Base-by-base conservation (phyloP, 768 basidiomycete genomes). In the Cyclocybe aegerita region DNA sequence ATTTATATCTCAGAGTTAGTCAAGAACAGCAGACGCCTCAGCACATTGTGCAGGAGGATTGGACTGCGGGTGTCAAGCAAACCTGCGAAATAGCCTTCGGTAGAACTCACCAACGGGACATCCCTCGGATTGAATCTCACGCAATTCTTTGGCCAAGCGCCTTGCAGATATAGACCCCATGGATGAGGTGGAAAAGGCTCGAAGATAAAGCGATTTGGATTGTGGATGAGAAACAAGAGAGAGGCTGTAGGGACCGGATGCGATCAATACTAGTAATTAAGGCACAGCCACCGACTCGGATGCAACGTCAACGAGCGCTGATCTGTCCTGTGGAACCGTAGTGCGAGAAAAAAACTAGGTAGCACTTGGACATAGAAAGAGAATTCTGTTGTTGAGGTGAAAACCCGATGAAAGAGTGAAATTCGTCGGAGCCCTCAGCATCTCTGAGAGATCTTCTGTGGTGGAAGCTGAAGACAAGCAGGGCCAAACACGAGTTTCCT, bases 141-240 rank as follows among this genome's bases (percentile, higher is more conserved):
- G 69, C 37, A 90, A 76, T 65, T 91, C 88, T 67, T 89, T 91
- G 52, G 77, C 74, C 41, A 91, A 72, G 57, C 88, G 77, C 59
- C 83, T 70, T 33, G 80, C 64, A 50, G 83, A 81, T 50, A 87
- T 86, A 29, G 81, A 79, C 43, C 81, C 66, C 85, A 87, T 87
- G 48, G 33, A 14, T 31, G 39, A 7, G 29, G 29, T n/a, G n/a
- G 46, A 29, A 23, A 48, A 29, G 10, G 50, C 48, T 32, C 36
- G 33, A 16, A 14, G 4, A 39, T 30, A 29, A 32, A 40, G 16
- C 16, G 43, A 14, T 43, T 14, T 35, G 14, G 37, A 33, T 35
- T 47, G 39, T 37, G 17, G 32, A 41, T 31, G 17, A 36, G 33
- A 31, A 33, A 30, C 29, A 17, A 29, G 29, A 37, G 32, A 32